Evolutionary conservation across 495 filamentous ascomycete genomes (phyloP), one percentile per base, ranked within the genome.

Genomic region (Delitschia confertaspora): DNA sequence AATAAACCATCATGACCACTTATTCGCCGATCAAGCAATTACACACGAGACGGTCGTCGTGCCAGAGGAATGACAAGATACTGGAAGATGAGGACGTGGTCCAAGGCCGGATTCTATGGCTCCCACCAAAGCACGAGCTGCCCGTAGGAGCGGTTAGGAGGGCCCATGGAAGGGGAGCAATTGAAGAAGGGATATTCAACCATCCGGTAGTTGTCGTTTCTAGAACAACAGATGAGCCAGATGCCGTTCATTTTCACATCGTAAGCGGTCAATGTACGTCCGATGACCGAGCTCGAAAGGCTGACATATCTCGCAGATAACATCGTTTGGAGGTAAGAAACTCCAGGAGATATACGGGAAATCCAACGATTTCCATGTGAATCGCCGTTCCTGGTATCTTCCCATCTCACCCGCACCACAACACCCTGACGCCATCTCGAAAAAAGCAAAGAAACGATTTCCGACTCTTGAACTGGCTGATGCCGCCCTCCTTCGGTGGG

Each of bases 341-440:
- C 39, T 56, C 19, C 31, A 51, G 23, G 53, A 56, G 22, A 51
- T 56, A 19, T 56, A 56, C 34, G 38, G 42, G 32, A 56, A 56
- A 32, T 10, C 47, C 26, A 51, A 47, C 39, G 47, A 56, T 17
- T 56, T 51, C 27, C 53, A 56, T 17, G 23, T 38, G 6, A 47
- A 46, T 23, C 42, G 42, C 1, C 47, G 53, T 3, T 47, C 47
- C 1, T 40, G 43, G 42, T 56, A 56, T 23, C 47, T 56, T 8
- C 53, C 53, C 1, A 40, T 56, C 3, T 24, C 38, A 4, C 53
- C 53, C 0, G 34, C 53, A 1, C 53, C 53, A 6, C 37, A 34
- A 2, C 53, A 56, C 20, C 53, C 53, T 3, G 53, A 56, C 23
- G 53, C 45, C n/a, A 50, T 14, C 22, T 46, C 46, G 23, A 55